These are phyloP conservation scores for Phlebopus sp. DNA, from an alignment of 1,284 basidiomycete genomes.

Conservation along the genomic window DNA sequence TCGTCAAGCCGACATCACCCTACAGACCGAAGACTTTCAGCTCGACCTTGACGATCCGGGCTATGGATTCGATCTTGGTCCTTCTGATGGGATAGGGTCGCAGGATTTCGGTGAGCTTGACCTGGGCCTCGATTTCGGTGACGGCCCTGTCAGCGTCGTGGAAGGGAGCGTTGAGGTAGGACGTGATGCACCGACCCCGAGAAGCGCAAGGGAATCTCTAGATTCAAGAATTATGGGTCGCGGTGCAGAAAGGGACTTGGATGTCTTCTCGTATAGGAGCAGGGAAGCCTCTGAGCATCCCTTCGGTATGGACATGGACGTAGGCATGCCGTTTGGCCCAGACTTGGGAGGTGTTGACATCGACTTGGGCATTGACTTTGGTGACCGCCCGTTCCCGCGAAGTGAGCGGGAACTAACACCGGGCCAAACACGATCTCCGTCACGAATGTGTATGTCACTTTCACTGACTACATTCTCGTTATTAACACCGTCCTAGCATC, in stretches of 20 bases:
- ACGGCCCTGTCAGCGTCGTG: constrained; percentile 41
- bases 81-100: constrained; percentile 79
- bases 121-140: constrained; percentile 70
- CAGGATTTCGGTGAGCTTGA: constrained; percentile 78
- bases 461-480: neutral
- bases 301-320: constrained; percentile 56
- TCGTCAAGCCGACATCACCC: constrained; percentile 79
- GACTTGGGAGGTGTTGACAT: constrained; percentile 53
- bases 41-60: constrained; percentile 59
- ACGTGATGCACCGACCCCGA: constrained; percentile 59
- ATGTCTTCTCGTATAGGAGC: constrained; percentile 59
- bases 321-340: constrained; percentile 55
- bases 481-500: constrained; percentile 50
- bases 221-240: constrained; percentile 56
- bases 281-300: constrained; percentile 64
- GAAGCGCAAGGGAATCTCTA: constrained; percentile 52
- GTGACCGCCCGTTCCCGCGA: constrained; percentile 38
- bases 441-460: constrained; percentile 62
- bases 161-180: constrained; percentile 72
- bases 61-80: constrained; percentile 67
- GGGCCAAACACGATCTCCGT: constrained; percentile 55
- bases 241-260: constrained; percentile 48
- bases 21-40: constrained; percentile 66
- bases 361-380: constrained; percentile 73
- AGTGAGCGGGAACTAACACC: constrained; percentile 49